Percentiles rank a stretch among this genome's conserved stretches.
These are phyloP conservation scores for Arthrobotrys sphaeroides DNA, from an alignment of 2,329 filamentous ascomycete genomes.

Conservation along the genomic window DNA sequence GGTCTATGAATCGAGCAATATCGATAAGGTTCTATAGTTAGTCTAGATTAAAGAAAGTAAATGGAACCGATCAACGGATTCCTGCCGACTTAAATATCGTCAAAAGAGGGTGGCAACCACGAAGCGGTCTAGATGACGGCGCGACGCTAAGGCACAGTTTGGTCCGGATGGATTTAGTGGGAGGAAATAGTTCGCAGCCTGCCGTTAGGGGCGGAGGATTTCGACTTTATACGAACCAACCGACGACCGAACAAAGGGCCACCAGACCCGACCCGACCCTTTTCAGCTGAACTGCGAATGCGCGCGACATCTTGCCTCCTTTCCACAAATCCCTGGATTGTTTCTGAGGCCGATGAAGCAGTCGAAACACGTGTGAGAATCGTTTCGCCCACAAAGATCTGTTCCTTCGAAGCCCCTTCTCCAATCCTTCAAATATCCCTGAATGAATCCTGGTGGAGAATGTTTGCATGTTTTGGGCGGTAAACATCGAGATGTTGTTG, in stretches of 20 bases:
- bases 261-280: constrained; percentile 16
- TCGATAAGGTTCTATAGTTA: constrained; percentile 25
- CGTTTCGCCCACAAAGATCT: constrained; percentile 28
- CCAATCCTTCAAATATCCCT: constrained; percentile 14
- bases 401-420: constrained; percentile 28
- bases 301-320: constrained; percentile 32
- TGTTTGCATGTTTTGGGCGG: constrained; percentile 18
- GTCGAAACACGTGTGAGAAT: constrained; percentile 49
- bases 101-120: constrained; percentile 13
- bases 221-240: constrained; percentile 49
- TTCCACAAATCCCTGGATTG: neutral
- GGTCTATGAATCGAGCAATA: constrained; percentile 32
- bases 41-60: constrained; percentile 42
- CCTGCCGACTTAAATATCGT: constrained; percentile 31
- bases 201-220: constrained; percentile 30
- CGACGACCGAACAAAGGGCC: constrained; percentile 19
- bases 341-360: constrained; percentile 11
- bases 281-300: constrained; percentile 6
- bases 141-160: constrained; percentile 22
- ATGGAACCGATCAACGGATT: constrained; percentile 54
- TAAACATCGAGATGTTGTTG: constrained; percentile 33
- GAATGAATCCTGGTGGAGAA: constrained; percentile 29
- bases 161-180: constrained; percentile 2
- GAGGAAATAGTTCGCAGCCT: constrained; percentile 4
- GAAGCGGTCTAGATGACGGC: constrained; percentile 50